A percentile compares a stretch with the other conserved stretches of the same genome.
Conservation (phyloP, 2,329 filamentous ascomycete species). For the Neonectria sp. region DNA sequence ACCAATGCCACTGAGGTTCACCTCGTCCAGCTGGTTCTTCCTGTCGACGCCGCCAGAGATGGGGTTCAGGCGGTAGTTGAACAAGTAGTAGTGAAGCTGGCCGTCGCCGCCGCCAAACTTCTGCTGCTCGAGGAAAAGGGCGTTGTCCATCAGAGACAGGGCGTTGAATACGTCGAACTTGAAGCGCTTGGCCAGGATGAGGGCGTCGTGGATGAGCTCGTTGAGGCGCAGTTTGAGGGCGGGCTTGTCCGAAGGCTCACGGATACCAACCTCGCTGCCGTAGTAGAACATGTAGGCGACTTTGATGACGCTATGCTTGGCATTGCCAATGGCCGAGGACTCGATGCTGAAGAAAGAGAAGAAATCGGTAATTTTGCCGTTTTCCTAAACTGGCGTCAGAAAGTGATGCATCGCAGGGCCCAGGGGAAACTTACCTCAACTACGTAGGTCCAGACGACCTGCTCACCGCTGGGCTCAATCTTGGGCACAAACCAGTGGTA, state of each 20-base stretch:
- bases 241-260: constrained; percentile 64
- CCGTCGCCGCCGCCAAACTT: constrained; percentile 97
- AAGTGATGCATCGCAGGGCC: not conserved
- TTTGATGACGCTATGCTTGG: constrained; percentile 83
- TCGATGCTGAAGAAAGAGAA: constrained; percentile 97
- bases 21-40: constrained; percentile 83
- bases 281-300: constrained; percentile 99
- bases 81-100: constrained; percentile 96
- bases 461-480: constrained; percentile 71
- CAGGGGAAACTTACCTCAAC: constrained; percentile 74
- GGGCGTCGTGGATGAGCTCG: constrained; percentile 83
- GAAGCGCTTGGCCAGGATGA: constrained; percentile 87
- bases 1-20: constrained; percentile 87
- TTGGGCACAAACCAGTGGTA: constrained; percentile 89
- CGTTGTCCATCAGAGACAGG: constrained; percentile 93
- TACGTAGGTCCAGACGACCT: constrained; percentile 95
- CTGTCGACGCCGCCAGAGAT: constrained; percentile 88
- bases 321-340: constrained; percentile 89
- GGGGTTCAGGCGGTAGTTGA: constrained; percentile 93
- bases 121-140: constrained; percentile 91
- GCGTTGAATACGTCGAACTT: constrained; percentile 98
- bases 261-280: constrained; percentile 84
- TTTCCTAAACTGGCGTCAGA: constrained; percentile 54
- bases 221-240: constrained; percentile 87
- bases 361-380: constrained; percentile 91